Base-by-base conservation (phyloP, 2,329 filamentous ascomycete species). In the Arthrobotrys megalospora region DNA sequence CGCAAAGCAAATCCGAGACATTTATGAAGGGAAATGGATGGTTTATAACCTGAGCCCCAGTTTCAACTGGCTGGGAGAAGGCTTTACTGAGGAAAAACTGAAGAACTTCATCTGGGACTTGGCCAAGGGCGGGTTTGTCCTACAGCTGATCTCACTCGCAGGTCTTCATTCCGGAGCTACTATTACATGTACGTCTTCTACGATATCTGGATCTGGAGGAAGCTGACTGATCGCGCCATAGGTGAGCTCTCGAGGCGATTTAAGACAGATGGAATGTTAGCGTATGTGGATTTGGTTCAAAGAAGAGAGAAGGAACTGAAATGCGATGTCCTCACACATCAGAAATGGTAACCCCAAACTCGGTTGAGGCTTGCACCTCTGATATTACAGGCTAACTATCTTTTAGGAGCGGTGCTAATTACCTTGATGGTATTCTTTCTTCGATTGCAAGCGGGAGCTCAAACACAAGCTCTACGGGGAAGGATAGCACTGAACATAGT, bases 31-130 rank as follows among this genome's bases (percentile, higher is more conserved):
- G 78, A 98, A 98, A 88, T 92, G 93, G 41, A 89, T 99, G 24
- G 95, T 98, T 0, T 99, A 99, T 86, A 99, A 99, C 86, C 89
- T 99, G 1, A 94, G 91, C 3, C 96, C 96, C 0, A 97, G 93
- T 7, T 99, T 99, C 88, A 98, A 99, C 87, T 99, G 96, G 96
- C 96, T 96, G 90, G 90, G 90, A 10, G 94, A 98, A 83, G 96
- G 95, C 34, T 99, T 98, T 85, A 91, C 89, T 2, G 90, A 94
- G 80, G 90, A 90, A 79, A 91, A 91, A 5, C 88, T 99, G 69
- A 93, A 92, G 86, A 93, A 90, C 5, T 99, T 99, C 84, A 92
- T 99, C 82, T 98, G 95, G 95, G 95, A 98, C 84, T 90, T 99
- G 80, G 96, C 94, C 7, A 90, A 91, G 83, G 92, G 97, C 82